Conservation (phyloP, 2,329 filamentous ascomycete species). For the Verticillium tricorpus region DNA sequence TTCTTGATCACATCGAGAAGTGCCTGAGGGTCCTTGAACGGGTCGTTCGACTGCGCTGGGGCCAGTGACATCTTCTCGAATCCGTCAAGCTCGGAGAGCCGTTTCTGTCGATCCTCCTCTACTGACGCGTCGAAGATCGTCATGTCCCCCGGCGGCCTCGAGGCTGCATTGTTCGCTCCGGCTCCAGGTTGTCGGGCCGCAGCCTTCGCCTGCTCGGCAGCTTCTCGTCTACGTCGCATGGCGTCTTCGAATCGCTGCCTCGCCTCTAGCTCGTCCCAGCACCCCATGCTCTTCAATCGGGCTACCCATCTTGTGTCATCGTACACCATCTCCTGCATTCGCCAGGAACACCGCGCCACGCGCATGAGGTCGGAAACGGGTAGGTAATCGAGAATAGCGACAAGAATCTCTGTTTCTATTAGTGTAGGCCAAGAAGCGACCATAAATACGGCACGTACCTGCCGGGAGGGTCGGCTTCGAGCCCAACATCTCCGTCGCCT, state of each 20-base stretch:
- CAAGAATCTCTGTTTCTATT: constrained; percentile 67
- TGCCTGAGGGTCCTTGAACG: constrained; percentile 54
- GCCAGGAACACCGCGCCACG: constrained; percentile 78
- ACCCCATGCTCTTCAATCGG: constrained; percentile 77
- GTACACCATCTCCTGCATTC: constrained; percentile 96
- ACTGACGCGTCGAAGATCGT: constrained; percentile 71
- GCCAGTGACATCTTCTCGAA: constrained; percentile 72
- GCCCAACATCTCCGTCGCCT: constrained; percentile 75
- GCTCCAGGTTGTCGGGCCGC: constrained; percentile 14
- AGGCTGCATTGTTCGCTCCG: constrained; percentile 13
- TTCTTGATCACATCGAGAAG: constrained; percentile 66
- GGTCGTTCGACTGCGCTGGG: constrained; percentile 32
- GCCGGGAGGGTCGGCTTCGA: constrained; percentile 76
- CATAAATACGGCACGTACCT: constrained; percentile 44
- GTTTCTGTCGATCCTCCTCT: constrained; percentile 57
- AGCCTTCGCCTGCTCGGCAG: constrained; percentile 27
- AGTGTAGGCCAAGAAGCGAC: neutral
- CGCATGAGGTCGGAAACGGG: constrained; percentile 79
- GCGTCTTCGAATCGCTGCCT: constrained; percentile 74
- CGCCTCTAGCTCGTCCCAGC: constrained; percentile 88
- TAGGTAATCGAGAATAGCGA: constrained; percentile 83
- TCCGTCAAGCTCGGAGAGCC: constrained; percentile 49
- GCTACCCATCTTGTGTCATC: constrained; percentile 95
- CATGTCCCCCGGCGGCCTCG: constrained; percentile 31
- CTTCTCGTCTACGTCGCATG: constrained; percentile 56